Base-by-base conservation (phyloP, 2,329 filamentous ascomycete genomes). In the Trichophyton rubrum region DNA sequence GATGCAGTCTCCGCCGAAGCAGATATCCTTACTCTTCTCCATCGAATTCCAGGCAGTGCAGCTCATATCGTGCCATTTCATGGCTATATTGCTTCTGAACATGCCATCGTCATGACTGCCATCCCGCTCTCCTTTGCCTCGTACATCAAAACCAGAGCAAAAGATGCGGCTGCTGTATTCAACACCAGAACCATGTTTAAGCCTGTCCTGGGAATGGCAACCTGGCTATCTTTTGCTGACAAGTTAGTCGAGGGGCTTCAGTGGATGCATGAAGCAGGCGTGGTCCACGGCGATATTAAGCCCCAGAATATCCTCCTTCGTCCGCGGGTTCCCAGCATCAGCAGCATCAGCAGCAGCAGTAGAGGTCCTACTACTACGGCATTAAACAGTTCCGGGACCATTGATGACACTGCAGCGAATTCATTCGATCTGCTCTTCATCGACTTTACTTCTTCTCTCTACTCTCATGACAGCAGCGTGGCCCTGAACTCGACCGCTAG, bases 221-320 rank as follows among this genome's bases (percentile, higher is more conserved):
- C 68, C 6, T 80, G 77, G 77, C 68, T 72, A 0, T 65, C 68
- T 9, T 67, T 79, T 4, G 73, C 76, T 13, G 64, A 66, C 41
- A 70, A 71, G 57, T 69, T 79, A 9, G 73, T 78, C 57, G 60
- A 64, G 6, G 72, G 75, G 0, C 68, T 79, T 2, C 65, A 66
- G 6, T 80, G 76, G 74, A 68, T 80, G 5, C 78, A 79, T 58
- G 64, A 67, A 38, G 63, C 72, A 1, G 69, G 70, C 3, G 69
- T 79, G 3, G 71, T 79, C 2, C 78, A 80, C 63, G 77, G 75
- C 1, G 77, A 79, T 66, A 74, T 79, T 66, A 79, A 79, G 62
- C 76, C 75, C 3, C 71, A 73, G 53, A 79, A 78, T 45, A 68
- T 78, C 30, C 68, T 78, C 0, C 67, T 79, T 24, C 68, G 67